phyloP scores from a whole-genome alignment of 768 basidiomycete species.

The Hygrocybe coccinea region DNA sequence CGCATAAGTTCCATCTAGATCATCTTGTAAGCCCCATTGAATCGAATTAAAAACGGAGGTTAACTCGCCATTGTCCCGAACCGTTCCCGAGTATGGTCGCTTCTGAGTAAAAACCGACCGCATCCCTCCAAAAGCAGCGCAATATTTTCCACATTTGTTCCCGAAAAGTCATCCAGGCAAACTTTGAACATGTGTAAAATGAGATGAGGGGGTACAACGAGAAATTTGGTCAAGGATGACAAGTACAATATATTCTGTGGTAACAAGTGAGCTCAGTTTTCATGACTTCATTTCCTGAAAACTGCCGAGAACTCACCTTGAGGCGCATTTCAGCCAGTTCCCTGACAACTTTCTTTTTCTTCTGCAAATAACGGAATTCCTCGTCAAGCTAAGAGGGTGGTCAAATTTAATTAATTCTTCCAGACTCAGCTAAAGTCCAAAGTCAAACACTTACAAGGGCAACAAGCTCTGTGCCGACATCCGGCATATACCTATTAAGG shows the following conservation, averaged over 20 bases:
- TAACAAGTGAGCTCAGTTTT: background rate
- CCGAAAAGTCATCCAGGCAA: constrained; percentile 91
- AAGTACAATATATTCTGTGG: constrained; percentile 80
- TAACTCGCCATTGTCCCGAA: constrained; percentile 79
- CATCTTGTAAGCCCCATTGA: background rate
- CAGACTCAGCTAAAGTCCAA: background rate
- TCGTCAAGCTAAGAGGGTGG: constrained; percentile 71
- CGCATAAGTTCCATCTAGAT: constrained; percentile 85
- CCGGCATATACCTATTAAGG: constrained; percentile 88
- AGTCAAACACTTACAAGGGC: constrained; percentile 53
- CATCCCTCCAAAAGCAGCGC: constrained; percentile 90
- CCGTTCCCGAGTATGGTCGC: constrained; percentile 80
- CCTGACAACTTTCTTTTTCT: constrained; percentile 88
- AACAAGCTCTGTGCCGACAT: constrained; percentile 80
- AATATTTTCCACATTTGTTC: constrained; percentile 89
- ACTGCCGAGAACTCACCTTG: constrained; percentile 51
- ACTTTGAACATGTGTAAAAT: constrained; percentile 97
- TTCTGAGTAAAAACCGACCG: constrained; percentile 84
- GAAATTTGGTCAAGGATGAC: constrained; percentile 93
- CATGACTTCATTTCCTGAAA: background rate
- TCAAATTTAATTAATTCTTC: background rate
- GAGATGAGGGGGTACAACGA: constrained; percentile 82
- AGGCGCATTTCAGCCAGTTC: constrained; percentile 81
- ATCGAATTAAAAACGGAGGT: background rate
- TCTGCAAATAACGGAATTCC: constrained; percentile 91